A percentile compares a stretch with the other conserved stretches of the same genome.
Conservation (phyloP, 176 grass and related monocot species). For the Phoenix roebelenii region DNA sequence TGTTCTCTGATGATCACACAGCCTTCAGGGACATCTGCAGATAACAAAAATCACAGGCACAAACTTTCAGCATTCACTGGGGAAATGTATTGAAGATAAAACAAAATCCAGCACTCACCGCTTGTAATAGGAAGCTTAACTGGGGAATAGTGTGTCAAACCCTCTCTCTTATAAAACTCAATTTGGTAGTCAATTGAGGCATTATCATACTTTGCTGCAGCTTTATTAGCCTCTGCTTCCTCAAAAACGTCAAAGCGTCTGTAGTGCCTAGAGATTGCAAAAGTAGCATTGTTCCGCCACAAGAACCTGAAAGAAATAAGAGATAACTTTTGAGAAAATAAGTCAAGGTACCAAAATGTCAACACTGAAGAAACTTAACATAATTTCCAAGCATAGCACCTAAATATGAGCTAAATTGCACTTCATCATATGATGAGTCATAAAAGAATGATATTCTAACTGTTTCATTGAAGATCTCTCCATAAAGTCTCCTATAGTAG, state of each 20-base stretch:
- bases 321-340: not conserved
- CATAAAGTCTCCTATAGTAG: too few relatives aligned
- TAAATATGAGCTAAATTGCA: too few relatives aligned
- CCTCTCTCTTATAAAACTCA: constrained; percentile 93
- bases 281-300: constrained; percentile 79
- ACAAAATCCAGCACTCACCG: constrained; percentile 34
- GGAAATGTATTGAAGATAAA: too few relatives aligned
- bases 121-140: constrained; percentile 95
- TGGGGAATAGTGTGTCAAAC: constrained; percentile 81
- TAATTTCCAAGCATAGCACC: too few relatives aligned
- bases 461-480: too few relatives aligned
- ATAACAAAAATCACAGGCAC: not conserved
- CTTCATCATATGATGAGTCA: too few relatives aligned
- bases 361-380: too few relatives aligned
- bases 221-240: constrained; percentile 97
- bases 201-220: constrained; percentile 94
- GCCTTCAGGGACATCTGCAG: constrained; percentile 92
- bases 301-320: constrained; percentile 62
- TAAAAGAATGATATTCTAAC: too few relatives aligned
- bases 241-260: constrained; percentile 97
- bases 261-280: constrained; percentile 96
- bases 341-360: constrained; percentile 4
- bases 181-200: constrained; percentile 89
- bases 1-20: constrained; percentile 94
- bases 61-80: not conserved